Evolutionary conservation across 164 flowering plant genomes (phyloP), one percentile per base, ranked within the genome.

Genomic region (Aristolochia fimbriata): DNA sequence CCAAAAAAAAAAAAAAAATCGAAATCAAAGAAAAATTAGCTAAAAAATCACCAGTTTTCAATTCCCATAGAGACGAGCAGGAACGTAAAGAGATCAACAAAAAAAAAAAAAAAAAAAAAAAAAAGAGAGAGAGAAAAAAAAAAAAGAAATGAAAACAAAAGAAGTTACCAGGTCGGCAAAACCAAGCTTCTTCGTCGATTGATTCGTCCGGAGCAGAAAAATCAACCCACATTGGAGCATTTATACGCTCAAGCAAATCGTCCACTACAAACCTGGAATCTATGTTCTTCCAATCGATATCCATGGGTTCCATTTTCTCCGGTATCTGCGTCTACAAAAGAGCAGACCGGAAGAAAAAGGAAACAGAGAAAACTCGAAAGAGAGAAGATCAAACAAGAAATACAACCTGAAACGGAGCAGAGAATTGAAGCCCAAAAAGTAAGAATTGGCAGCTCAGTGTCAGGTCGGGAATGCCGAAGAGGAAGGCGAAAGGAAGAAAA

Each of bases 141-240:
- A 21, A 22, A 22, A 45, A 50, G 15, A 20, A 15, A 22, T 3
- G 0, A 15, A 59, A 19, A 20, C 8, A 45, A 15, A 15, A 23
- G 5, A 22, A 15, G 48, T 63, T 72, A 90, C 99, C 88, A 21
- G 95, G 81, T 52, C 77, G 74, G 69, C 99, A 94, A 62, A 94
- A 94, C 93, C 95, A 88, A 59, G 89, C 79, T 19, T 77, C 86
- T 41, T 81, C 92, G 57, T 81, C 84, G 12, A 65, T 68, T 27
- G 63, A 47, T 19, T 74, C 74, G 3, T 78, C 78, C 4, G 85
- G 72, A 37, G 77, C 73, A 51, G 79, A 76, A 66, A 94, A 81
- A 75, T 94, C 95, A 31, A 91, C 66, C 88, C 88, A 94, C 61
- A 79, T 81, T 27, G 97, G 99, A 9, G 99, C 99, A 50, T 80